Base-by-base conservation (phyloP, 1,139 yeast species). In the Hyphopichia fennica region DNA sequence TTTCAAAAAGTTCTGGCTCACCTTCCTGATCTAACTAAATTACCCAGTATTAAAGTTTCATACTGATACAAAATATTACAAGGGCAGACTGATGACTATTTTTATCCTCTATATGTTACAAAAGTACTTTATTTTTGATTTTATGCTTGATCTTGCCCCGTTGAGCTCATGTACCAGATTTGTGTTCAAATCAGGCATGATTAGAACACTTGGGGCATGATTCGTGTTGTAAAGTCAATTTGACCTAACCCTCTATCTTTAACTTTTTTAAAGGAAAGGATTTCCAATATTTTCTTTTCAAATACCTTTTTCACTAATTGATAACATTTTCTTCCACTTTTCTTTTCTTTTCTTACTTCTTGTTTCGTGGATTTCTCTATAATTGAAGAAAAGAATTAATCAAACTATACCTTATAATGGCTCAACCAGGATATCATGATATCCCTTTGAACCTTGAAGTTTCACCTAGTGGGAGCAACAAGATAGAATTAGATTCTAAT, bases 1-100 rank as follows among this genome's bases (percentile, higher is more conserved):
- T n/a, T n/a, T n/a, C n/a, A n/a, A n/a, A n/a, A n/a, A n/a, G 27
- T 16, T 15, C 32, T 29, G 32, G 32, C 32, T 29, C 32, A 29
- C 32, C 13, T 29, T 29, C 32, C 32, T 29, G 32, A 29, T 29
- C 11, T 16, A 25, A 25, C 28, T 25, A 25, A 25, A 9, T 25
- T 11, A 3, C 28, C 13, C n/a, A 25, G 11, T 7, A 7, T 25
- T 25, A 9, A 25, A 10, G 4, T n/a, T 25, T 25, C 11, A 9
- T 25, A 9, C 9, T 22, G 9, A 22, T 22, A 22, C 8, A 22
- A 9, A 22, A 7, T 22, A 22, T 5, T 25, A 11, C 4, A 25
- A 4, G 23, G 23, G 23, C 9, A 20, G 9, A 5, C 23, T 20
- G 8, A 20, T 9, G 4, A 10, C 28, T 25, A 25, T 25, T 25